Percentiles rank a stretch among this genome's conserved stretches.
Evolutionary conservation across 768 basidiomycete genomes (phyloP).

Genomic region (Peribolospora kevripleyi): DNA sequence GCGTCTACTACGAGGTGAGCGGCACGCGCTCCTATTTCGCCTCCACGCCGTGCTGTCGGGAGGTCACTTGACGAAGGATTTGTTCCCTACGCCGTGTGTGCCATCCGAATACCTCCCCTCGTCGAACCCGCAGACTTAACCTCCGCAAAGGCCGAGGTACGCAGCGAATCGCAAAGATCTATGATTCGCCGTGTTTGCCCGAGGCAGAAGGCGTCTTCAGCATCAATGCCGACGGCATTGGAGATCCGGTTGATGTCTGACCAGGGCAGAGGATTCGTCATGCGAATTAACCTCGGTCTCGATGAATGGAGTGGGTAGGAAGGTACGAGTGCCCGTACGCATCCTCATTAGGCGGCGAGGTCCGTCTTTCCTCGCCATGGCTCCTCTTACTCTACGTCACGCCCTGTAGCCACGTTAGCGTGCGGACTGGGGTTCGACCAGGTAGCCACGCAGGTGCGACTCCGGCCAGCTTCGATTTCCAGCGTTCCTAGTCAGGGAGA

Average conservation of each 20-base stretch:
- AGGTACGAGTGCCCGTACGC: too few relatives aligned
- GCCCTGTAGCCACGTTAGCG: too few relatives aligned
- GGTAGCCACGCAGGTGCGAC: too few relatives aligned
- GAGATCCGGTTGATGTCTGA: constrained; percentile 55
- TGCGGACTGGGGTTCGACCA: too few relatives aligned
- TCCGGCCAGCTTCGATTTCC: too few relatives aligned
- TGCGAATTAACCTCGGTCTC: too few relatives aligned
- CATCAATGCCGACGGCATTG: constrained; percentile 71
- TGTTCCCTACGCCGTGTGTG: background rate
- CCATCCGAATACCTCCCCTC: too few relatives aligned
- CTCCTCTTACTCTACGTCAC: too few relatives aligned
- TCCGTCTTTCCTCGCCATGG: too few relatives aligned
- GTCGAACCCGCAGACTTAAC: constrained; percentile 34
- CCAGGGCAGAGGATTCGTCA: constrained; percentile 22
- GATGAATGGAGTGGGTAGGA: too few relatives aligned
- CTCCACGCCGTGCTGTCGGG: background rate
- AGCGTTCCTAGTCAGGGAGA: too few relatives aligned
- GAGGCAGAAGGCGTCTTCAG: constrained; percentile 92
- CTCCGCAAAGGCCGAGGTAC: constrained; percentile 78
- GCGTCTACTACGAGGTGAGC: constrained; percentile 77
- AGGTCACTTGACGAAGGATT: background rate
- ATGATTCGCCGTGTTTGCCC: constrained; percentile 90
- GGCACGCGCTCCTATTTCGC: background rate
- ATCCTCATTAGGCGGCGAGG: too few relatives aligned
- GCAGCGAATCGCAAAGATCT: constrained; percentile 84